Evolutionary conservation across 257 asterid genomes (phyloP), one percentile per base, ranked within the genome.

Genomic region (Galeopsis tetrahit): DNA sequence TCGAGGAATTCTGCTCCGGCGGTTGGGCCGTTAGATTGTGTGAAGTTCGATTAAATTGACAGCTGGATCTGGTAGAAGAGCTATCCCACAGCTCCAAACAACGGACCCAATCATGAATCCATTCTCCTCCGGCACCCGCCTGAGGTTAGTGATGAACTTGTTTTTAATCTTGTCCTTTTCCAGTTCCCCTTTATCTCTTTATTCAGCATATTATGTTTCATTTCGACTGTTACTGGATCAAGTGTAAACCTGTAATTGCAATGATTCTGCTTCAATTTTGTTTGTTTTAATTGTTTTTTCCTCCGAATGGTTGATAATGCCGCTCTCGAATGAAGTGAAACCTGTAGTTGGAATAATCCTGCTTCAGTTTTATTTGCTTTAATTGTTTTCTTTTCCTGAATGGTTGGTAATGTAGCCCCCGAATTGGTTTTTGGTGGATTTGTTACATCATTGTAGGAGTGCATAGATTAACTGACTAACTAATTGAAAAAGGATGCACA

Each of bases 31-130:
- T 62, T 33, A 17, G 70, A 3, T 68, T 53, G 78, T 31, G 57
- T 52, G 66, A 15, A 38, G 69, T 36, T 73, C 64, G 58, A 35
- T 31, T 42, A 21, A 57, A 71, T 56, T 63, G 68, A 28, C 69
- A 40, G 77, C 85, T 84, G 94, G 96, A 90, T 92, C 98, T 92
- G 87, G 81, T 85, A 68, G 88, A 87, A 68, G 88, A 87, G 86
- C 84, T 90, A 57, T 86, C 93, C 28, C 80, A 85, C 71, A 81
- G 82, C 82, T 86, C 81, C 79, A 60, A 80, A 48, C 28, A 40
- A 75, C 83, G 73, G 96, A 90, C 78, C 85, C 86, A 84, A 84
- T 85, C 90, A 93, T 93, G 98, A 91, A 91, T 80, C 92, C 92
- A 48, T 93, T 93, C 77, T 89, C 96, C 31, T 88, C 97, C 76